phyloP scores from a whole-genome alignment of 768 basidiomycete genomes.

The Coprinopsis strossmayeri region DNA sequence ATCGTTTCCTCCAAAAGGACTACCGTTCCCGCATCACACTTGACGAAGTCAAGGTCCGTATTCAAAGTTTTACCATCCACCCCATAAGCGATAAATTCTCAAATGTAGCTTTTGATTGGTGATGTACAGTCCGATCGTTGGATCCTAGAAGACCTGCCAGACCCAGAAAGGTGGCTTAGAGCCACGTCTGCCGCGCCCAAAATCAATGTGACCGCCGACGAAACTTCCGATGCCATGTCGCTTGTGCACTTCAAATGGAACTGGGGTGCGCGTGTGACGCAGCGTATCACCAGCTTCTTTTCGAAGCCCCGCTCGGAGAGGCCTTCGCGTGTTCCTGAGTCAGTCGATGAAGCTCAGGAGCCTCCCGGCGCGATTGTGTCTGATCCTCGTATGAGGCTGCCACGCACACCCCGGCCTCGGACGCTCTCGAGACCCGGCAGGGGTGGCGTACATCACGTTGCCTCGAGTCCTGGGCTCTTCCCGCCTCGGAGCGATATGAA shows the following conservation, averaged over 20 bases:
- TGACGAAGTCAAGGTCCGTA: constrained; percentile 68
- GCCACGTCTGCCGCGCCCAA: constrained; percentile 26
- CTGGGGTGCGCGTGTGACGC: constrained; percentile 37
- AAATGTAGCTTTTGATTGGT: constrained; percentile 8
- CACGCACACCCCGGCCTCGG: background rate
- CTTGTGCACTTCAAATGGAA: constrained; percentile 57
- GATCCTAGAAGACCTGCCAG: constrained; percentile 61
- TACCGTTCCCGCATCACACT: constrained; percentile 66
- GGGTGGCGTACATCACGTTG: constrained; percentile 7
- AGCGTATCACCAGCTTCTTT: constrained; percentile 45
- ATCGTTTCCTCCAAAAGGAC: constrained; percentile 78
- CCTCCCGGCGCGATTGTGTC: background rate
- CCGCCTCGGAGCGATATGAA: background rate
- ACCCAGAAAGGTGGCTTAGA: constrained; percentile 64
- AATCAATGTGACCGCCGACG: constrained; percentile 59
- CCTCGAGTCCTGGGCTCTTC: constrained; percentile 8
- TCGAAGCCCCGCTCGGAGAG: constrained; percentile 20
- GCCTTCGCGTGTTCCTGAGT: background rate
- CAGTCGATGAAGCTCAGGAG: background rate
- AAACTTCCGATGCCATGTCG: constrained; percentile 71
- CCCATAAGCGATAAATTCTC: constrained; percentile 8
- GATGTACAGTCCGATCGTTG: constrained; percentile 47
- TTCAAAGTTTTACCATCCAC: constrained; percentile 10
- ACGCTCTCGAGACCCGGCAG: background rate
- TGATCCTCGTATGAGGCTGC: background rate